Base-by-base conservation (phyloP, 768 basidiomycete species). In the Collybia sordida region DNA sequence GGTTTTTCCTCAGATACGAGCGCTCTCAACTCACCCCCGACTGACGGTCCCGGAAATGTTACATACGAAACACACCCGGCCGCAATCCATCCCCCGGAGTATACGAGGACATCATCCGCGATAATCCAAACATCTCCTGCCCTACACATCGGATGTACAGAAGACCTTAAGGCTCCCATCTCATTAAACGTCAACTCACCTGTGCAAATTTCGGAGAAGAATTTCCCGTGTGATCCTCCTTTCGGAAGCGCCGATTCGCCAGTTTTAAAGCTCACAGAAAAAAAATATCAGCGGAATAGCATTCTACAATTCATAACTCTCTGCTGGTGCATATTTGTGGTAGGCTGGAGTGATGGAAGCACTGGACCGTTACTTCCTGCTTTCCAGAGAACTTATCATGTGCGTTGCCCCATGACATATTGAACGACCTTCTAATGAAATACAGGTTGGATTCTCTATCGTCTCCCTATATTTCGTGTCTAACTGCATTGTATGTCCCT, bases 401-500 rank as follows among this genome's bases (percentile, higher is more conserved):
- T 65, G 40, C 42, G 61, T 5, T 24, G 14, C 23, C 15, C 38
- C 15, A 12, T 28, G 2, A n/a, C 39, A 19, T 18, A 23, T 14
- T 9, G 8, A 40, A 11, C 5, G 18, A 7, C 5, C 23, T 21
- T 39, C 17, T 27, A 15, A 3, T 14, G 23, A 40, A 31, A 31
- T 21, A 7, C 24, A 80, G 74, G 65, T 79, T 19, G 65, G 67
- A 9, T 81, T 76, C 55, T 59, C 72, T 5, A 51, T 77, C 6
- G 80, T 85, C 12, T 80, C 81, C 0, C 45, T 82, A 17, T 72
- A 81, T 21, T 85, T 85, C 61, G 65, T 65, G 8, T 47, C 57
- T 19, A 55, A 53, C 28, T 66, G 59, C 42, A 59, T 61, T 51
- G 75, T 72, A 59, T 53, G 50, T 50, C 4, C 18, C 15, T 18